A percentile compares a stretch with the other conserved stretches of the same genome.
Evolutionary conservation across 768 basidiomycete genomes (phyloP).

Genomic region (Dentipellis fragilis): DNA sequence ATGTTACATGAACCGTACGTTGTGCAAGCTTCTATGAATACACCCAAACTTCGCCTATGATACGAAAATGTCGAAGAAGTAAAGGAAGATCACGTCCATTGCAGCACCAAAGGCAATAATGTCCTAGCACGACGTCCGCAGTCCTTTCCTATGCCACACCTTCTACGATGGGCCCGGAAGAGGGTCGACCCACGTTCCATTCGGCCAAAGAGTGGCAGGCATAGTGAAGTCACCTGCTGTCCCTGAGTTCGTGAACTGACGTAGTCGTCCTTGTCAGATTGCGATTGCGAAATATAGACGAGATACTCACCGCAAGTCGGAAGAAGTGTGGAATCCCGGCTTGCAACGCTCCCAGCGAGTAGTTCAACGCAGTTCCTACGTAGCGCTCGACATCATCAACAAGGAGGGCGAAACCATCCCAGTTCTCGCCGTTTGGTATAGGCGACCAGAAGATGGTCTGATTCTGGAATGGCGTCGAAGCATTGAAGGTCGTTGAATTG

Average conservation of each 20-base stretch:
- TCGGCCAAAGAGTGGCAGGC: conserved; percentile 65
- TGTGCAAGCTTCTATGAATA: too few species aligned
- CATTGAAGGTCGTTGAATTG: conserved; percentile 58
- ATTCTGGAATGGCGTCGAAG: conserved; percentile 35
- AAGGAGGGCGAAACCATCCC: conserved; percentile 71
- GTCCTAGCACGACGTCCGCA: too few species aligned
- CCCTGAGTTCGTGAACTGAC: conserved; percentile 38
- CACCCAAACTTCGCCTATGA: too few species aligned
- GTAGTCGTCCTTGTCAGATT: background rate
- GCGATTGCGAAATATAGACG: background rate
- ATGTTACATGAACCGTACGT: too few species aligned
- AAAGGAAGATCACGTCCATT: too few species aligned
- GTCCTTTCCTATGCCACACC: background rate
- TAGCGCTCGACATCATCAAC: conserved; percentile 85
- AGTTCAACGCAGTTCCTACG: conserved; percentile 59
- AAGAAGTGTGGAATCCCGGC: conserved; percentile 64
- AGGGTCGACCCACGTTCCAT: conserved; percentile 77
- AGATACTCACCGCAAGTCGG: conserved; percentile 52
- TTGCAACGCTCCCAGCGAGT: conserved; percentile 54
- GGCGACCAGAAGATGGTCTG: conserved; percentile 27
- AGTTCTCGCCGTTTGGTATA: conserved; percentile 26
- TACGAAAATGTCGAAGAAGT: too few species aligned
- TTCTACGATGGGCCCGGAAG: conserved; percentile 47
- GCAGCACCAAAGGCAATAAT: too few species aligned
- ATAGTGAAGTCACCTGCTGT: conserved; percentile 69